phyloP scores from a whole-genome alignment of 139 green algal species.

The Chlorella sp. region DNA sequence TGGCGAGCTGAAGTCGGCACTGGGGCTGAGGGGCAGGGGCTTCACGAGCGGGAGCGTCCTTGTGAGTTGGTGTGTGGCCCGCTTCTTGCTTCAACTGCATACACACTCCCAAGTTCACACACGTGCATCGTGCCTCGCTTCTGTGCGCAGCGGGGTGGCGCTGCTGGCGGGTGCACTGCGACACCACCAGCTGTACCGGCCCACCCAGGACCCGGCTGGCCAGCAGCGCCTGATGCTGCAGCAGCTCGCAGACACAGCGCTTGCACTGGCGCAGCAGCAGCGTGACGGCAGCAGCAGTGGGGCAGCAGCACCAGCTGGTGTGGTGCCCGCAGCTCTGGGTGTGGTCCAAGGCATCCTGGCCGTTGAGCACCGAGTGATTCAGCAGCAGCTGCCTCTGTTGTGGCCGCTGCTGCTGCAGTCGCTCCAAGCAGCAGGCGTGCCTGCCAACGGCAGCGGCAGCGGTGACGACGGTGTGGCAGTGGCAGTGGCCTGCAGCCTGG shows the following conservation, averaged over 20 bases:
- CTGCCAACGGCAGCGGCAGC: not conserved
- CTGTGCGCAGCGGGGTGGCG: slow-evolving; percentile 16
- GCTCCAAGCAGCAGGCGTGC: not conserved
- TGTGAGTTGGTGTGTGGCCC: too few species aligned
- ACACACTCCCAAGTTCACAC: too few species aligned
- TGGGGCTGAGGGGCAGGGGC: too few species aligned
- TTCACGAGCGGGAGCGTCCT: too few species aligned
- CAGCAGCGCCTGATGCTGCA: slow-evolving; percentile 38
- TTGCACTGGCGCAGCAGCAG: not conserved
- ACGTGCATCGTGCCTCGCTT: too few species aligned
- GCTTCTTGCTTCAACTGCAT: too few species aligned
- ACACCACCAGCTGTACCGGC: slow-evolving; percentile 35
- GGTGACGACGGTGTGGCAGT: not conserved
- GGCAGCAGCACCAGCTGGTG: not conserved
- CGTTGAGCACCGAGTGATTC: slow-evolving; percentile 45
- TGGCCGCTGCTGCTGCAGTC: slow-evolving; percentile 38
- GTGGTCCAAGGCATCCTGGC: slow-evolving; percentile 37
- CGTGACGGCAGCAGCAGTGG: not conserved
- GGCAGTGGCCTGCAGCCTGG: slow-evolving; percentile 25
- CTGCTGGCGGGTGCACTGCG: slow-evolving; percentile 12
- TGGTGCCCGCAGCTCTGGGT: slow-evolving; percentile 20
- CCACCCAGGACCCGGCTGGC: slow-evolving; percentile 41
- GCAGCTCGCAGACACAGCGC: slow-evolving; percentile 9
- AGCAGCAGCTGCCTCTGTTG: slow-evolving; percentile 39
- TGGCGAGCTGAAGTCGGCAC: not conserved